Conservation (phyloP, 1,284 basidiomycete genomes). For the Pascua sp. region DNA sequence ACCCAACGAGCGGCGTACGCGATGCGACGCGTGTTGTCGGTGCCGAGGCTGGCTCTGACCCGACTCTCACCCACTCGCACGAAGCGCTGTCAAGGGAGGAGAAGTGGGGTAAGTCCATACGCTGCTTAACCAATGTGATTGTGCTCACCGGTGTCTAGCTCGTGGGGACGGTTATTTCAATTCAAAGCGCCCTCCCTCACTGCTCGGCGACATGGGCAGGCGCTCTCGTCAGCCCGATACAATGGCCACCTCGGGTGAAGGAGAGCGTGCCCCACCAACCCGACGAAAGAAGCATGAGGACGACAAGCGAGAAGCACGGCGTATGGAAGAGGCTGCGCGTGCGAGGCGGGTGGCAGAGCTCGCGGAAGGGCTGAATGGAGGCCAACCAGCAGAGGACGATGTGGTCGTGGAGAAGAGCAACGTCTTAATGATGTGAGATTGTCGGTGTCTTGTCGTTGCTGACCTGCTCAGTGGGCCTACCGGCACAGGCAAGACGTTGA, state of each 20-base stretch:
- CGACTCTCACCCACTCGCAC: slow-evolving; percentile 31
- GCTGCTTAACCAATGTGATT: slow-evolving; percentile 39
- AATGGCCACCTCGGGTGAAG: neutral
- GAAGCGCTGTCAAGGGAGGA: slow-evolving; percentile 34
- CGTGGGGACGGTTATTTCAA: slow-evolving; percentile 44
- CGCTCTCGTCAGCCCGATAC: neutral
- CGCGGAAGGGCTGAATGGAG: slow-evolving; percentile 11
- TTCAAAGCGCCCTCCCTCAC: slow-evolving; percentile 51
- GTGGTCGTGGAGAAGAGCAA: slow-evolving; percentile 83
- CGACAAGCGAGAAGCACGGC: slow-evolving; percentile 3
- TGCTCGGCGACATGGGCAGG: slow-evolving; percentile 19
- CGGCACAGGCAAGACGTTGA: slow-evolving; percentile 72
- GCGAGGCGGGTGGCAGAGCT: slow-evolving; percentile 17
- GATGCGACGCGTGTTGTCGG: slow-evolving; percentile 30
- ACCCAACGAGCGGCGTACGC: slow-evolving; percentile 22
- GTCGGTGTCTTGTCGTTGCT: neutral
- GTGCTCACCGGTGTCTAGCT: slow-evolving; percentile 19
- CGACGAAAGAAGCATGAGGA: slow-evolving; percentile 1
- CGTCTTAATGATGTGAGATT: slow-evolving; percentile 72
- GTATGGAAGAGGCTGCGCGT: slow-evolving; percentile 17
- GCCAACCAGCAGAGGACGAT: slow-evolving; percentile 9
- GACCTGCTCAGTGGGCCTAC: slow-evolving; percentile 43
- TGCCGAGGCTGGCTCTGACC: slow-evolving; percentile 33
- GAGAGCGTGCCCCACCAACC: neutral
- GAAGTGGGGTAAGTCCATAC: slow-evolving; percentile 31